Conservation (phyloP, 2,329 filamentous ascomycete genomes). For the Tolypocladium capitatum region DNA sequence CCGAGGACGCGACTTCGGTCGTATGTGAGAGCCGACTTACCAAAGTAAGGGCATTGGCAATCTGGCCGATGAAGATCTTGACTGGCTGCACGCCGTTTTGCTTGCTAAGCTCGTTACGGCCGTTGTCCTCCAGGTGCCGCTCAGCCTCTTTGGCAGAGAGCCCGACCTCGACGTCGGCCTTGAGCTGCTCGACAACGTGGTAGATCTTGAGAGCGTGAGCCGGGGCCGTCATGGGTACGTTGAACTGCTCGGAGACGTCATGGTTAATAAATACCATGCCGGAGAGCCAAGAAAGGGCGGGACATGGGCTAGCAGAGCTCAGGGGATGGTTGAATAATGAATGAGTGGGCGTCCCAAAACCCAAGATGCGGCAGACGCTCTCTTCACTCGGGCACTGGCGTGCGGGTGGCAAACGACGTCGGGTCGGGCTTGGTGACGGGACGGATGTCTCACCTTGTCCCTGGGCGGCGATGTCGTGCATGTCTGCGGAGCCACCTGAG, state of each 20-base stretch:
- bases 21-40: constrained; percentile 22
- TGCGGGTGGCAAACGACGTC: background rate
- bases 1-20: background rate
- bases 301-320: too few relatives aligned
- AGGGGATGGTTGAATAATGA: background rate
- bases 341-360: background rate
- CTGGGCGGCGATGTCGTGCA: background rate
- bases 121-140: constrained; percentile 40
- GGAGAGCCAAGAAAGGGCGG: background rate
- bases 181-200: constrained; percentile 39
- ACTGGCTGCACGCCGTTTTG: constrained; percentile 43
- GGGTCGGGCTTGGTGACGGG: too few relatives aligned
- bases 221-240: constrained; percentile 41
- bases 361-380: background rate
- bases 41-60: constrained; percentile 58
- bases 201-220: constrained; percentile 48
- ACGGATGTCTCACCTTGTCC: background rate
- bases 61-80: constrained; percentile 52
- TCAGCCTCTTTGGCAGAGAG: constrained; percentile 41
- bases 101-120: constrained; percentile 50
- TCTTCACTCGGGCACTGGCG: background rate
- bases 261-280: too few relatives aligned
- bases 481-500: background rate
- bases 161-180: constrained; percentile 42
- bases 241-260: constrained; percentile 27